Base-by-base conservation (phyloP, 257 asterid species). In the Cruciata laevipes region DNA sequence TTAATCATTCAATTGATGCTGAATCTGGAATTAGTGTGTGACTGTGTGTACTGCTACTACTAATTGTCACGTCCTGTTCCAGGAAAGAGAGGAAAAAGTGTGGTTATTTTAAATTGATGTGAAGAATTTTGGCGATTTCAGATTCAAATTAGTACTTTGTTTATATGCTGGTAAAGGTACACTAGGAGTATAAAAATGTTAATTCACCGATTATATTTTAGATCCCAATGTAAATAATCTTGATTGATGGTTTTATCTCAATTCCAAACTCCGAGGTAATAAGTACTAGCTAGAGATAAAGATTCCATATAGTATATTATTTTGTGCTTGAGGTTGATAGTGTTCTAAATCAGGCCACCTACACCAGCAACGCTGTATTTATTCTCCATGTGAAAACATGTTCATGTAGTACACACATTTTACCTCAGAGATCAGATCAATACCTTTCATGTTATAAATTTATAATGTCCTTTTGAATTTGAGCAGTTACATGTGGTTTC, bases 221-320 rank as follows among this genome's bases (percentile, higher is more conserved):
- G 70, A 67, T 67, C 71, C 71, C 61, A 33, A 67, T 68, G 71
- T 56, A 14, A 35, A 68, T 55, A 27, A 27, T 67, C 62, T 67
- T 7, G 24, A 31, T 67, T 7, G 24, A 31, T 62, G 71, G 71
- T 67, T 53, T 61, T 32, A 67, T 52, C 24, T 16, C 11, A 1
- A 7, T 49, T 49, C 13, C 70, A 5, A 31, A 3, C 51, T 32
- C 62, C 71, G 51, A 67, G 33, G 55, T 42, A 61, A 59, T 42
- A 61, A 59, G 64, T 21, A n/a, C 7, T 11, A 59, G n/a, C n/a
- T n/a, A n/a, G 9, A 61, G 10, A 8, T 12, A 62, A 35, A 35
- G 66, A 62, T 62, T 62, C 49, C 51, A 33, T 62, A n/a, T n/a
- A n/a, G n/a, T n/a, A n/a, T n/a, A 5, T 32, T 14, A 32, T 61